Percentiles rank a stretch among this genome's conserved stretches.
phyloP scores from a whole-genome alignment of 1,284 basidiomycete genomes.

The Coniferiporia weirii region DNA sequence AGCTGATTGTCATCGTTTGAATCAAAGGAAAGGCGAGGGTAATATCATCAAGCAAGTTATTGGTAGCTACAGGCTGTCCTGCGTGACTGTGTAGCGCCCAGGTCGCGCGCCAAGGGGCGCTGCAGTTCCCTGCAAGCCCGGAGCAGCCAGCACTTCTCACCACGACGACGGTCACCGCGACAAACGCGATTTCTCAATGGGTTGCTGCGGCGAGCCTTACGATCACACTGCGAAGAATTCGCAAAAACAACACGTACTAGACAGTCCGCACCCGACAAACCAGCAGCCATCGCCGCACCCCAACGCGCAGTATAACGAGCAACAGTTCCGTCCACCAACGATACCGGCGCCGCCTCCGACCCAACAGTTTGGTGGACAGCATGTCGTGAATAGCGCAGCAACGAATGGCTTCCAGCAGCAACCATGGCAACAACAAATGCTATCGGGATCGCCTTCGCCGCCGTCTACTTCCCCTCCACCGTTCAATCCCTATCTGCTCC shows the following conservation, averaged over 20 bases:
- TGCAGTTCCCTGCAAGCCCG: background rate
- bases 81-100: background rate
- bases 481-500: slow-evolving; percentile 17
- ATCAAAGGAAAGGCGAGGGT: too few species aligned
- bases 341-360: slow-evolving; percentile 41
- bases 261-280: slow-evolving; percentile 22
- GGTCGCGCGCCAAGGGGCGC: background rate
- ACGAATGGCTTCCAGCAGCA: slow-evolving; percentile 14
- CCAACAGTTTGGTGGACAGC: slow-evolving; percentile 25
- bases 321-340: slow-evolving; percentile 34
- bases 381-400: background rate
- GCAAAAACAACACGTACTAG: slow-evolving; percentile 4
- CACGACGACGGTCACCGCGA: background rate
- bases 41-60: too few species aligned
- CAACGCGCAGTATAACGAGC: slow-evolving; percentile 26
- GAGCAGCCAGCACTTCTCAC: background rate
- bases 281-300: slow-evolving; percentile 49
- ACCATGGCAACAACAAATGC: slow-evolving; percentile 23
- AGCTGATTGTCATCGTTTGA: too few species aligned
- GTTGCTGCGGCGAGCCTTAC: slow-evolving; percentile 23
- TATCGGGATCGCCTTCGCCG: slow-evolving; percentile 14
- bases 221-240: slow-evolving; percentile 14
- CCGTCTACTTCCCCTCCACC: slow-evolving; percentile 7
- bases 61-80: background rate
- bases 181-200: slow-evolving; percentile 12